phyloP scores from a whole-genome alignment of 2,329 filamentous ascomycete genomes.

The Cladosporium sp. region DNA sequence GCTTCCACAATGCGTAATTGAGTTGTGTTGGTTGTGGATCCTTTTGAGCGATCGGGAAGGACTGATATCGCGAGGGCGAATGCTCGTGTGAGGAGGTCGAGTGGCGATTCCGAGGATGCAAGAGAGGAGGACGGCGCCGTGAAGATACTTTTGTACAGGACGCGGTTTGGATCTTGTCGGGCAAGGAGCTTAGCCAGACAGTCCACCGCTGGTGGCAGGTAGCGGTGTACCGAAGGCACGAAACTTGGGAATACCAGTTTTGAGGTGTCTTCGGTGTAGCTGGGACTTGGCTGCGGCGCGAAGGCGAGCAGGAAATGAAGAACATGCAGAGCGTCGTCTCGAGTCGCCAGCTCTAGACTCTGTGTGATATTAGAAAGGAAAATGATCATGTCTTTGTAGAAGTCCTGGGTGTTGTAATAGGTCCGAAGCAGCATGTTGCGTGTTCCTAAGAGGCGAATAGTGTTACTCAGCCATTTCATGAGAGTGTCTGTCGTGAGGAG shows the following conservation, averaged over 20 bases:
- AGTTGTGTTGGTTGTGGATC: constrained; percentile 46
- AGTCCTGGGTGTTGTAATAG: constrained; percentile 83
- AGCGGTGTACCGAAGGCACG: constrained; percentile 78
- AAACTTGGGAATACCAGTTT: constrained; percentile 76
- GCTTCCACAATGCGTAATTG: constrained; percentile 71
- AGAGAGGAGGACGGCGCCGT: constrained; percentile 54
- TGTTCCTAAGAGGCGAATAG: constrained; percentile 85
- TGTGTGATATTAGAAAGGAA: constrained; percentile 83
- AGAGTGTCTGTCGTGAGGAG: constrained; percentile 75
- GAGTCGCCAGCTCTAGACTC: constrained; percentile 75
- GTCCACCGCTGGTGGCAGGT: constrained; percentile 87
- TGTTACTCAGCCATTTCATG: constrained; percentile 78
- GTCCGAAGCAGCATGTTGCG: constrained; percentile 82
- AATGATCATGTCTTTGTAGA: constrained; percentile 93
- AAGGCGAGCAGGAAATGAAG: constrained; percentile 90
- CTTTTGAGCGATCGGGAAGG: constrained; percentile 71
- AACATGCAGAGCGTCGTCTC: constrained; percentile 83
- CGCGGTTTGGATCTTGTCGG: constrained; percentile 88
- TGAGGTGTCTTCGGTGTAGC: constrained; percentile 47
- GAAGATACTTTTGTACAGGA: constrained; percentile 81
- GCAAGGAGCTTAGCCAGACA: constrained; percentile 88
- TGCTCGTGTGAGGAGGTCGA: constrained; percentile 80
- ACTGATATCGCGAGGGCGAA: constrained; percentile 86
- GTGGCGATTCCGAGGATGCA: constrained; percentile 52
- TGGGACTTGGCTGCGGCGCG: constrained; percentile 75